Percentiles rank a stretch among this genome's conserved stretches.
These are phyloP conservation scores for Sonneratia caseolaris DNA, from an alignment of 345 rosid genomes.

Conservation along the genomic window DNA sequence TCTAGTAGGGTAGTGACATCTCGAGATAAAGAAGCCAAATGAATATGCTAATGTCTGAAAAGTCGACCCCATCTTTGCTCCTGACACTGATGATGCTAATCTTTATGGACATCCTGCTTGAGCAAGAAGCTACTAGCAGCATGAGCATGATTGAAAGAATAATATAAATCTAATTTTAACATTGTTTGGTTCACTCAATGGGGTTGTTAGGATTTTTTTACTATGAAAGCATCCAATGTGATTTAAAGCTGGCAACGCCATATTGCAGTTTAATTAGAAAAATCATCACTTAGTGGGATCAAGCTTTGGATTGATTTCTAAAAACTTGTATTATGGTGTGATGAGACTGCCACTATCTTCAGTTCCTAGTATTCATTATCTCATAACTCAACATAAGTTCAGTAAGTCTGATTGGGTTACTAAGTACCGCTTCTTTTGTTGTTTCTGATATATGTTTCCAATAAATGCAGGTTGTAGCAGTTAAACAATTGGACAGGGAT, in stretches of 20 bases:
- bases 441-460: background rate
- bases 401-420: background rate
- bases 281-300: background rate
- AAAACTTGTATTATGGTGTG: background rate
- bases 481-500: slow-evolving; percentile 86
- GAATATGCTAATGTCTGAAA: background rate
- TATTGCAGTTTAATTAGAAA: background rate
- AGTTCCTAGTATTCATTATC: background rate
- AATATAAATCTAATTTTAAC: background rate
- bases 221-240: background rate
- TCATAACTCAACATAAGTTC: background rate
- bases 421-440: background rate
- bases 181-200: background rate
- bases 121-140: background rate
- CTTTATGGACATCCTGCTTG: slow-evolving; percentile 1
- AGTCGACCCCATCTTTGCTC: background rate
- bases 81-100: background rate
- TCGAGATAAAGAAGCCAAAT: background rate
- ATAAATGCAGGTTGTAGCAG: slow-evolving; percentile 72
- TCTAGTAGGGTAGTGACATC: background rate
- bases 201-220: background rate
- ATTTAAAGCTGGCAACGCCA: background rate
- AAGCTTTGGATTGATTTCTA: background rate
- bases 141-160: background rate
- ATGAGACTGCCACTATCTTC: background rate